Evolutionary conservation across 2,329 filamentous ascomycete genomes (phyloP), one percentile per base, ranked within the genome.

Genomic region (Phoma sp.): DNA sequence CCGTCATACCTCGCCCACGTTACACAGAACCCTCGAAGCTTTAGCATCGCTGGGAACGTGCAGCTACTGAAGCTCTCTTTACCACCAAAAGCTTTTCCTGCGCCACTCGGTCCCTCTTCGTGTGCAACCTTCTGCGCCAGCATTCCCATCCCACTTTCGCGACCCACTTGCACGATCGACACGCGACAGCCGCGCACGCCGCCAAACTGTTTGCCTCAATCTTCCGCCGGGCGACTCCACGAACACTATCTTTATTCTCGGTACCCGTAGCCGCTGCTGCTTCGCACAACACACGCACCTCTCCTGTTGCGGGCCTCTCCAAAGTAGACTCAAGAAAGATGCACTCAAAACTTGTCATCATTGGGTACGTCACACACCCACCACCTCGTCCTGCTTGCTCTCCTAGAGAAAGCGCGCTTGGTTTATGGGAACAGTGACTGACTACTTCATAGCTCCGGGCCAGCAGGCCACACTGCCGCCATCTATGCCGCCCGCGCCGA

Each of bases 401-500:
- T 29, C 41, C 15, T 29, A 21, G 12, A 24, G 12, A 10, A 13
- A 33, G 27, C 8, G 27, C 10, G 7, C 27, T 29, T 3, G 19
- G 25, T 4, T 19, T 57, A 43, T 37, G 7, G 8, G 27, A 71
- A 71, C 55, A 66, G 22, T 57, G 50, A 57, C 71, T 73, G 57
- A 75, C 63, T 38, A 38, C 46, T 33, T 52, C 12, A 39, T 55
- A 93, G 95, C 82, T 99, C 95, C 60, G 95, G 95, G 82, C 95
- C 95, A 61, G 95, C 93, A 68, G 95, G 93, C 78, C 95, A 99
- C 81, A 99, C 95, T 41, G 95, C 95, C 60, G 95, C 95, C 76
- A 88, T 99, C 75, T 99, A 99, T 80, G 88, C 97, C 70, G 90
- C 93, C 43, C 90, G 95, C 74, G 95, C 95, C 58, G 94, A 99